Evolutionary conservation across 1,284 basidiomycete genomes (phyloP).

Genomic region (Sphagnurus paluster): DNA sequence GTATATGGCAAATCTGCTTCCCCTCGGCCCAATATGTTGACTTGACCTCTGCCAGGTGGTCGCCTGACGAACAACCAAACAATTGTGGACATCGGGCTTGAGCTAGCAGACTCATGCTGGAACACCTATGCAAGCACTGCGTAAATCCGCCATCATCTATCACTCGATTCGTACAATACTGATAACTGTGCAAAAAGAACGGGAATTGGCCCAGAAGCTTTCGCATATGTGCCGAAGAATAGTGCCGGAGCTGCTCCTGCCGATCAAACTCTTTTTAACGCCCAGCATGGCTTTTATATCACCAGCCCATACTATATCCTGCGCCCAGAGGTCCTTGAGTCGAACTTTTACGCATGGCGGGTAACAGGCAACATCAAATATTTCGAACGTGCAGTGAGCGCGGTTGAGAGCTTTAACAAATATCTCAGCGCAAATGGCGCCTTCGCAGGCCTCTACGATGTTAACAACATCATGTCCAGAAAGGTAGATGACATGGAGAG

Average conservation of each 20-base stretch:
- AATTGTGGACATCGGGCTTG: conserved; percentile 60
- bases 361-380: conserved; percentile 62
- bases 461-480: conserved; percentile 36
- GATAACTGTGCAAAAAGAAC: conserved; percentile 53
- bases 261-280: conserved; percentile 46
- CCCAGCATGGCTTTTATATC: conserved; percentile 66
- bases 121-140: conserved; percentile 73
- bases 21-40: neutral
- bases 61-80: conserved; percentile 67
- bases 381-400: conserved; percentile 45
- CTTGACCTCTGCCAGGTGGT: conserved; percentile 45
- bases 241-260: conserved; percentile 42
- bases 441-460: conserved; percentile 47
- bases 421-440: conserved; percentile 49
- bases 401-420: conserved; percentile 48
- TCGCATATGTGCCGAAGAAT: conserved; percentile 59
- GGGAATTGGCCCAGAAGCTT: conserved; percentile 71
- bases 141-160: conserved; percentile 37
- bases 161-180: neutral
- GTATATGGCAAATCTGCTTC: conserved; percentile 37
- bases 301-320: conserved; percentile 46
- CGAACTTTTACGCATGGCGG: conserved; percentile 77
- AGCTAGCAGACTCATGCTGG: conserved; percentile 71
- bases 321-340: conserved; percentile 74
- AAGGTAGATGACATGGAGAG: conserved; percentile 66